These are phyloP conservation scores for Laguncularia racemosa DNA, from an alignment of 345 rosid species.

Conservation along the genomic window DNA sequence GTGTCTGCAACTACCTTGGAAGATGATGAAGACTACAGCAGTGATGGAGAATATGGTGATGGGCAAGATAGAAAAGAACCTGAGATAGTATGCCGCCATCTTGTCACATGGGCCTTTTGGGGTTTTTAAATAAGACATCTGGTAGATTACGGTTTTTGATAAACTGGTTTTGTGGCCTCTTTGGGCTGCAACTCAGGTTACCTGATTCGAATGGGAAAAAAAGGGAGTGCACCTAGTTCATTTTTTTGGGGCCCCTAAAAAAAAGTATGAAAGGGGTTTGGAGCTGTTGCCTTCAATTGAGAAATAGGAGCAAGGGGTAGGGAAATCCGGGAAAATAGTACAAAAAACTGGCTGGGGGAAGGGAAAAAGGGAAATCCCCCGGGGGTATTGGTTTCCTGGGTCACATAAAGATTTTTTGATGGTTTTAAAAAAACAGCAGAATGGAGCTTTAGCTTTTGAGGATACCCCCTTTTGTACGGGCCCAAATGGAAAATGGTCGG, in stretches of 20 bases:
- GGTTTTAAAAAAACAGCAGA: slow-evolving; percentile 41
- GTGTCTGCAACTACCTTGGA: slow-evolving; percentile 41
- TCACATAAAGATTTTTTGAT: slow-evolving; percentile 70
- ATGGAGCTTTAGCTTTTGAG: slow-evolving; percentile 35
- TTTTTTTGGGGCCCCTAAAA: slow-evolving; percentile 94
- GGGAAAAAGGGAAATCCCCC: too few species aligned
- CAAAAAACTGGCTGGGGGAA: slow-evolving; percentile 88
- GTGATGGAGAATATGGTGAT: slow-evolving; percentile 71
- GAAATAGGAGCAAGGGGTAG: slow-evolving; percentile 59
- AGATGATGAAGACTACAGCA: slow-evolving; percentile 65
- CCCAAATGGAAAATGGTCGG: slow-evolving; percentile 67
- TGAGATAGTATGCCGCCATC: slow-evolving; percentile 70
- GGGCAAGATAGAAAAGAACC: slow-evolving; percentile 82
- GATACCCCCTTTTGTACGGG: slow-evolving; percentile 56
- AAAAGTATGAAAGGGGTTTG: slow-evolving; percentile 95
- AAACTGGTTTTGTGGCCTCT: slow-evolving; percentile 97
- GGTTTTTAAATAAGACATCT: slow-evolving; percentile 93
- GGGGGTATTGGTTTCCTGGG: slow-evolving; percentile 86
- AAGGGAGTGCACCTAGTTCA: slow-evolving; percentile 64
- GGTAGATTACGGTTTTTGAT: slow-evolving; percentile 70
- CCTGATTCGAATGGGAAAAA: slow-evolving; percentile 51
- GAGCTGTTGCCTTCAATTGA: slow-evolving; percentile 89
- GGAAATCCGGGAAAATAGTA: slow-evolving; percentile 87
- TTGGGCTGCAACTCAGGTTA: slow-evolving; percentile 74
- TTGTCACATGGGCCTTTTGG: slow-evolving; percentile 86